A percentile compares a stretch with the other conserved stretches of the same genome.
These are phyloP conservation scores for Globisporangium abappressorium DNA, from an alignment of 352 stramenopile species.

Conservation along the genomic window DNA sequence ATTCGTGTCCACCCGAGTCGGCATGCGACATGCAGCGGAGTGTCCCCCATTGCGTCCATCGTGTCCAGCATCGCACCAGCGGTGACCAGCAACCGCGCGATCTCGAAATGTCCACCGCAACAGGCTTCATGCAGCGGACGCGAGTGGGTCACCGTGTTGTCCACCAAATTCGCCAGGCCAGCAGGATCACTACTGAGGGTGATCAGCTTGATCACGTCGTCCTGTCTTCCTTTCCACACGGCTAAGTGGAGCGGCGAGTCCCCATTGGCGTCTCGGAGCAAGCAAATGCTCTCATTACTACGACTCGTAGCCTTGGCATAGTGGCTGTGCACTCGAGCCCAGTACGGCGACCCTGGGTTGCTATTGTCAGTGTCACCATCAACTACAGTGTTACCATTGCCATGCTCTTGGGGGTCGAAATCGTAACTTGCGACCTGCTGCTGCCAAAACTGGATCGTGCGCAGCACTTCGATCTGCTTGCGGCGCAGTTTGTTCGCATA, in stretches of 20 bases:
- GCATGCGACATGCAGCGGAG: slow-evolving; percentile 51
- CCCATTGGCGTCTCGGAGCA: slow-evolving; percentile 18
- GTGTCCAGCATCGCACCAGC: slow-evolving; percentile 35
- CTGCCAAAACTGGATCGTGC: slow-evolving; percentile 26
- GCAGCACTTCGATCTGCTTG: slow-evolving; percentile 21
- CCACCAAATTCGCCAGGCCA: slow-evolving; percentile 28
- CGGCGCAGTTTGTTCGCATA: slow-evolving; percentile 34
- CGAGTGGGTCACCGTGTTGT: slow-evolving; percentile 38
- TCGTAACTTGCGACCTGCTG: slow-evolving; percentile 19
- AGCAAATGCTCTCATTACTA: background rate
- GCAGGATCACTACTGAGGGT: slow-evolving; percentile 30
- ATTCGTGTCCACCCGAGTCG: slow-evolving; percentile 37
- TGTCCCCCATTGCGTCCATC: slow-evolving; percentile 47
- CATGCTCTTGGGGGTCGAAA: background rate
- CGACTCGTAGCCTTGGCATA: slow-evolving; percentile 6
- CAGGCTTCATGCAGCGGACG: slow-evolving; percentile 62
- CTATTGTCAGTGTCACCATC: background rate
- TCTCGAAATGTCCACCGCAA: slow-evolving; percentile 33
- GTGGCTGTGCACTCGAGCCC: slow-evolving; percentile 19
- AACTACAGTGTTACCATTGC: background rate
- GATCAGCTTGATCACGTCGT: slow-evolving; percentile 29
- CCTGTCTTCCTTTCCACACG: slow-evolving; percentile 39
- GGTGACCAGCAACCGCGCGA: slow-evolving; percentile 36
- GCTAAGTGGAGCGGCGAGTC: slow-evolving; percentile 59
- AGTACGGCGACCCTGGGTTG: slow-evolving; percentile 16